phyloP scores from a whole-genome alignment of 2,329 filamentous ascomycete species.

The Trichoderma arundinaceum region DNA sequence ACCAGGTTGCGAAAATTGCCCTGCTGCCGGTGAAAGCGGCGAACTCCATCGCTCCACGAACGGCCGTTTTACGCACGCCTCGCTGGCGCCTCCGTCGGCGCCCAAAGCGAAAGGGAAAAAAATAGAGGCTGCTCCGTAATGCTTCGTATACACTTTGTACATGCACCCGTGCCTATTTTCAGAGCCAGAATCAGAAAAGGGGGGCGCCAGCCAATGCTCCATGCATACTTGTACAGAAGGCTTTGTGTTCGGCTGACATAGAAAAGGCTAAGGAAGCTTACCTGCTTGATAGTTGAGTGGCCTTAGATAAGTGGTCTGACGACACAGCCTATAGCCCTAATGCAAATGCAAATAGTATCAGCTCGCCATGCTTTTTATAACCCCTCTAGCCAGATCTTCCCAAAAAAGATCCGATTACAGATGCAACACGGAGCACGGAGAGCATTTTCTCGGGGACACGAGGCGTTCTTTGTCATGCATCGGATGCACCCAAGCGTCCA shows the following conservation, averaged over 20 bases:
- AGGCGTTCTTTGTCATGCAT: slow-evolving; percentile 17
- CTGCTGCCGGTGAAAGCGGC: slow-evolving; percentile 21
- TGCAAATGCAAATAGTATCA: not conserved
- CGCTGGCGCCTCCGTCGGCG: not conserved
- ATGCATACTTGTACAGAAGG: not conserved
- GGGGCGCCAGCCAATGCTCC: not conserved
- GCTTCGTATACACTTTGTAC: not conserved
- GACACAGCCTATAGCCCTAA: not conserved
- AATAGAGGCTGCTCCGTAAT: not conserved
- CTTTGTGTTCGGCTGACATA: not conserved
- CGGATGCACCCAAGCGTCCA: slow-evolving; percentile 10
- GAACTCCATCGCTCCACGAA: not conserved
- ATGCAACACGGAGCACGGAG: slow-evolving; percentile 8
- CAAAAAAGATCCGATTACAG: slow-evolving; percentile 5
- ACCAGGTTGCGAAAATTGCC: not conserved
- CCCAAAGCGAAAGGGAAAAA: not conserved
- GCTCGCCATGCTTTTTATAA: slow-evolving; percentile 22
- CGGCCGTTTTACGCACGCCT: not conserved
- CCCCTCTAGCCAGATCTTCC: slow-evolving; percentile 20
- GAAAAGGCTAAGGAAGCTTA: slow-evolving; percentile 9
- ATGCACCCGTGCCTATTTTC: not conserved
- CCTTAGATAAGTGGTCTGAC: slow-evolving; percentile 8
- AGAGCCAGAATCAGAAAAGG: not conserved
- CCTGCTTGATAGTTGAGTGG: not conserved
- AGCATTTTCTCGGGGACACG: slow-evolving; percentile 12